Conservation (phyloP, 2,329 filamentous ascomycete genomes). For the Ilyonectria destructans region DNA sequence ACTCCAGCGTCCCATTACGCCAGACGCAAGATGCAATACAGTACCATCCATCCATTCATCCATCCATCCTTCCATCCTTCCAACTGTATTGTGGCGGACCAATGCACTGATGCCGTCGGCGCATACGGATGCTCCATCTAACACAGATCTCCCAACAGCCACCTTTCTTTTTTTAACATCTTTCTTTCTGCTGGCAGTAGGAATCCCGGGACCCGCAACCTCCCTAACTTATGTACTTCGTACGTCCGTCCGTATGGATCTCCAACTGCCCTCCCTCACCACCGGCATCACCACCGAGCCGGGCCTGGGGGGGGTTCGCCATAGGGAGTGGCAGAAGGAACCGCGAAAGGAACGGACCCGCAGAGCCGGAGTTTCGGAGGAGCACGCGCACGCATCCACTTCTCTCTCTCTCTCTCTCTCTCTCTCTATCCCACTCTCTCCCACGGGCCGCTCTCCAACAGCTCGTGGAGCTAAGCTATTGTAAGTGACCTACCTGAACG, state of each 20-base stretch:
- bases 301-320: constrained; percentile 33
- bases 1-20: constrained; percentile 4
- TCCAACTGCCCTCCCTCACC: constrained; percentile 18
- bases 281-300: constrained; percentile 41
- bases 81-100: constrained; percentile 24
- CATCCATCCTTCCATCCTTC: not conserved
- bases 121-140: constrained; percentile 16
- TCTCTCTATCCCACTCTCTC: constrained; percentile 4
- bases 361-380: constrained; percentile 47
- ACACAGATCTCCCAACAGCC: constrained; percentile 16
- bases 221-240: not conserved
- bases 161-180: not conserved
- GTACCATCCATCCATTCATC: constrained; percentile 7
- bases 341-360: constrained; percentile 41
- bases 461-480: not conserved
- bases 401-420: constrained; percentile 3
- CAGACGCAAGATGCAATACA: constrained; percentile 29
- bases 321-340: constrained; percentile 25
- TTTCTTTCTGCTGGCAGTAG: not conserved
- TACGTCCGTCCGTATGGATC: not conserved
- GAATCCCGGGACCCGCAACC: not conserved
- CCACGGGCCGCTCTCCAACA: too few relatives aligned
- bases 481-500: constrained; percentile 5
- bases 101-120: not conserved
- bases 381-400: constrained; percentile 5